Percentiles rank a stretch among this genome's conserved stretches.
Evolutionary conservation across 169 alveolate species (phyloP).

Genomic region (Plasmodium knowlesi): DNA sequence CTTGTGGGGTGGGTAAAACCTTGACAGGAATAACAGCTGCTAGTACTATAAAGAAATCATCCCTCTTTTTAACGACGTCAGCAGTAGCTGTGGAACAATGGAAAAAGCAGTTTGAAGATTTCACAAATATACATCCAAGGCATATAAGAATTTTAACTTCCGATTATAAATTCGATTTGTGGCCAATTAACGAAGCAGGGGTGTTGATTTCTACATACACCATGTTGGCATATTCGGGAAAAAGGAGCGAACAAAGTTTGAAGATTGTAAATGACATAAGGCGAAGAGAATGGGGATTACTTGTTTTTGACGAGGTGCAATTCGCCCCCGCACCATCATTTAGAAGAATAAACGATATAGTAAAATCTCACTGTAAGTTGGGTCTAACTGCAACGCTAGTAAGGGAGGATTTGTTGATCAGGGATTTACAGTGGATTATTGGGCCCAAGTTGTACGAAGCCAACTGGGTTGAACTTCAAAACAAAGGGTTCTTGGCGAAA

Average conservation of each 20-base stretch:
- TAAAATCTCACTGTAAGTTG: slow-evolving; percentile 95
- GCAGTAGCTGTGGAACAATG: slow-evolving; percentile 96
- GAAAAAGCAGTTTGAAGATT: slow-evolving; percentile 91
- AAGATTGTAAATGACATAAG: slow-evolving; percentile 89
- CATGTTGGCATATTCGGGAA: slow-evolving; percentile 94
- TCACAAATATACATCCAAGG: slow-evolving; percentile 91
- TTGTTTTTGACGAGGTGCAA: slow-evolving; percentile 99
- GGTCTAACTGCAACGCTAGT: slow-evolving; percentile 99
- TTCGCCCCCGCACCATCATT: slow-evolving; percentile 99
- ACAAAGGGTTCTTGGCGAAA: slow-evolving; percentile 97
- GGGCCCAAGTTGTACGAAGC: slow-evolving; percentile 99
- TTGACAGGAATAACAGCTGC: slow-evolving; percentile 99
- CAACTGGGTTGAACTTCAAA: slow-evolving; percentile 98
- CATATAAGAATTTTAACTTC: slow-evolving; percentile 96
- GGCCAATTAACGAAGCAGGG: slow-evolving; percentile 92
- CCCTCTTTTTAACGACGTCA: slow-evolving; percentile 91
- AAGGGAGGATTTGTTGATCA: slow-evolving; percentile 98
- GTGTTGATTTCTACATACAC: slow-evolving; percentile 96
- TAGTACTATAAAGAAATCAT: slow-evolving; percentile 95
- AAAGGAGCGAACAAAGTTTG: slow-evolving; percentile 91
- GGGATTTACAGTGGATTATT: slow-evolving; percentile 97
- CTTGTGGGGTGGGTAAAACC: slow-evolving; percentile 99
- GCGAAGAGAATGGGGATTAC: slow-evolving; percentile 97
- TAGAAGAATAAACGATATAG: slow-evolving; percentile 89
- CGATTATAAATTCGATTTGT: slow-evolving; percentile 91